Percentiles rank a stretch among this genome's conserved stretches.
Evolutionary conservation across 371 early-diverging fungal species (phyloP).

Genomic region (Mucor circinelloides): DNA sequence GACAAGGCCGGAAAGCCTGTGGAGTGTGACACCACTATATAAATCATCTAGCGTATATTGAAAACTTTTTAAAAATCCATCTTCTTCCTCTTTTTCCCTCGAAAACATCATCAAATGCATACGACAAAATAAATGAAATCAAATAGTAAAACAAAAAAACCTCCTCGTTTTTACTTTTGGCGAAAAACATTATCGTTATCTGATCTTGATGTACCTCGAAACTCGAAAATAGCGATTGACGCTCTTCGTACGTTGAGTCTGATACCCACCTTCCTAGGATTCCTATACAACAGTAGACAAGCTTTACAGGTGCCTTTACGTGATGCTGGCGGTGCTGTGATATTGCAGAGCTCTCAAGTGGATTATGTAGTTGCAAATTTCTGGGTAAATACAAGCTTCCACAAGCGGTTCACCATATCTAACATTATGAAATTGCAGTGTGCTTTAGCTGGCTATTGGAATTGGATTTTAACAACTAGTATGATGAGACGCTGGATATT

Average conservation of each 20-base stretch:
- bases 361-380: slow-evolving; percentile 63
- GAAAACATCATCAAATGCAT: background rate
- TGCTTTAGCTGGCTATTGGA: slow-evolving; percentile 62
- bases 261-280: slow-evolving; percentile 57
- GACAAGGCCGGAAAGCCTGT: too few relatives aligned
- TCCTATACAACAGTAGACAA: slow-evolving; percentile 45
- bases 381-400: slow-evolving; percentile 43
- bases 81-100: background rate
- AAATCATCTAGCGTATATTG: background rate
- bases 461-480: slow-evolving; percentile 59
- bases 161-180: slow-evolving; percentile 33
- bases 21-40: background rate
- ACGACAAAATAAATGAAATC: background rate
- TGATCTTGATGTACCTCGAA: slow-evolving; percentile 49
- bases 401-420: slow-evolving; percentile 1
- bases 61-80: background rate
- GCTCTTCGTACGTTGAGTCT: slow-evolving; percentile 49
- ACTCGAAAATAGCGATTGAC: slow-evolving; percentile 41
- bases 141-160: slow-evolving; percentile 8
- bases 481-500: slow-evolving; percentile 66
- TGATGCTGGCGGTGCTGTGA: slow-evolving; percentile 56
- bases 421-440: slow-evolving; percentile 36
- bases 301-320: slow-evolving; percentile 48
- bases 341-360: slow-evolving; percentile 52
- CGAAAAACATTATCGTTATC: slow-evolving; percentile 34